Conservation (phyloP, 2,329 filamentous ascomycete species). For the Penicillium freii region DNA sequence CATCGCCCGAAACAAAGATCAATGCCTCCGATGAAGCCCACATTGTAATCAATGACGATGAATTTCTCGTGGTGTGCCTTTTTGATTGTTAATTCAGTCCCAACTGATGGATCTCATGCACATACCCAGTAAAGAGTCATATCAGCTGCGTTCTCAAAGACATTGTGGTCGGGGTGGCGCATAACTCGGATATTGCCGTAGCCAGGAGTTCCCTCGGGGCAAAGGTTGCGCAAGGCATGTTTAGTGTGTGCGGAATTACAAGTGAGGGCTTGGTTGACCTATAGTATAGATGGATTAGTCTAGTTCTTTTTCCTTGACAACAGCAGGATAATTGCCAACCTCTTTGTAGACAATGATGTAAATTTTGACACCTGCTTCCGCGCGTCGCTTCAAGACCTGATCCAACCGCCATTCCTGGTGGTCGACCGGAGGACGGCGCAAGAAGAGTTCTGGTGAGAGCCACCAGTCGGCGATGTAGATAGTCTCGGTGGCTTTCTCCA, state of each 20-base stretch:
- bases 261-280: constrained; percentile 71
- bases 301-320: not conserved
- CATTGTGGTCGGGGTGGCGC: constrained; percentile 92
- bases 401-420: constrained; percentile 88
- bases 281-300: constrained; percentile 11
- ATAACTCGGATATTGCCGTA: constrained; percentile 85
- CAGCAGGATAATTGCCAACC: constrained; percentile 32
- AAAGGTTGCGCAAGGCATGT: constrained; percentile 73
- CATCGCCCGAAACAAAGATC: constrained; percentile 95
- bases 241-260: constrained; percentile 95
- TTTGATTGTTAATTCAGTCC: constrained; percentile 9
- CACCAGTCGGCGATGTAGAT: constrained; percentile 99
- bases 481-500: constrained; percentile 86
- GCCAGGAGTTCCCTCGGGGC: constrained; percentile 76
- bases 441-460: constrained; percentile 82
- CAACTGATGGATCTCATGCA: not conserved
- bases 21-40: constrained; percentile 90
- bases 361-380: constrained; percentile 91
- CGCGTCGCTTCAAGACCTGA: constrained; percentile 78
- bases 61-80: constrained; percentile 95
- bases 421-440: constrained; percentile 77
- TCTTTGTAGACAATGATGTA: constrained; percentile 92
- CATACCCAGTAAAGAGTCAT: constrained; percentile 89
- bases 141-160: constrained; percentile 88
- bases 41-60: constrained; percentile 84